Percentiles rank a stretch among this genome's conserved stretches.
These are phyloP conservation scores for Leptosphaerulina australis DNA, from an alignment of 2,329 filamentous ascomycete genomes.

Conservation along the genomic window DNA sequence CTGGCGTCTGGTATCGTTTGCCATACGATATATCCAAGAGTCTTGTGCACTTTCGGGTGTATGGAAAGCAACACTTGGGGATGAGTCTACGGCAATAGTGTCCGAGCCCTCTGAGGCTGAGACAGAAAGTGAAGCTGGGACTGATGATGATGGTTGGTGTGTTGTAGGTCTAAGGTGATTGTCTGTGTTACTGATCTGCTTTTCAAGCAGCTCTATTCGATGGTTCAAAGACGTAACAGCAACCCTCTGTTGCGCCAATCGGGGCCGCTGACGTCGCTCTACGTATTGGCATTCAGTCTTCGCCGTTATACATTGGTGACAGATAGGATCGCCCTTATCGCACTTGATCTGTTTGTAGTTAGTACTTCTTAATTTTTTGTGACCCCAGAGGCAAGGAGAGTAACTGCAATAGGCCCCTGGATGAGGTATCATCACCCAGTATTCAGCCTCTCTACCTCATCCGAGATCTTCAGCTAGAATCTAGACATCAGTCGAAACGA, in stretches of 20 bases:
- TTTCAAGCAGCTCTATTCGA: conserved; percentile 35
- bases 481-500: background rate
- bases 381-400: background rate
- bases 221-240: conserved; percentile 29
- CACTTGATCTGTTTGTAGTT: conserved; percentile 34
- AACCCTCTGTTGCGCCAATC: conserved; percentile 30
- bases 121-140: background rate
- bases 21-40: conserved; percentile 39
- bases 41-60: background rate
- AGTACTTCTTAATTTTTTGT: background rate
- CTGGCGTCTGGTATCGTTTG: conserved; percentile 30
- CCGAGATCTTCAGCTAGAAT: background rate
- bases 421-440: background rate
- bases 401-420: background rate
- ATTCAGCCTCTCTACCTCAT: background rate
- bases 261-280: conserved; percentile 34
- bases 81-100: background rate
- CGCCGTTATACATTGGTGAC: conserved; percentile 36
- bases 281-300: conserved; percentile 37
- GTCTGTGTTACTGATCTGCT: conserved; percentile 21
- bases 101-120: background rate
- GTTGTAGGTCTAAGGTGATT: background rate
- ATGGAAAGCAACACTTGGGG: background rate
- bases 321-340: conserved; percentile 31
- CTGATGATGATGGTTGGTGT: conserved; percentile 9